Percentiles rank a stretch among this genome's conserved stretches.
Evolutionary conservation across 305 asterid genomes (phyloP).

Genomic region (Nicotiana rustica): DNA sequence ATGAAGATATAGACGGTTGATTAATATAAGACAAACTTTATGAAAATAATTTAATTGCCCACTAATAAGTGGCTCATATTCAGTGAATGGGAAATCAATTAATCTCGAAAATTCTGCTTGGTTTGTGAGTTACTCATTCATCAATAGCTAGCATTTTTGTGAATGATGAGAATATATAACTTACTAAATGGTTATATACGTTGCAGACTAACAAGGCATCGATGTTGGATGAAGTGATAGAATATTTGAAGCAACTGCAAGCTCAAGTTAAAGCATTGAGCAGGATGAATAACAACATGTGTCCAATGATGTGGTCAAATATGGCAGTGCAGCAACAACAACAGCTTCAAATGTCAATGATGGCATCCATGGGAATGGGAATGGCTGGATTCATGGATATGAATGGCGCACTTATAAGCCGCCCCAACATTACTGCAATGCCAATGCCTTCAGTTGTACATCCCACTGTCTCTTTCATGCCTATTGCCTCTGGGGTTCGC

Average conservation of each 20-base stretch:
- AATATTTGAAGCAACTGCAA: conserved; percentile 32
- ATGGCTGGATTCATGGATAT: not conserved
- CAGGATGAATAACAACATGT: not conserved
- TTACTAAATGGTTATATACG: not conserved
- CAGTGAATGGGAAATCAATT: no score
- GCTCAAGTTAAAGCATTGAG: conserved; percentile 25
- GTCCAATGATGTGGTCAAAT: not conserved
- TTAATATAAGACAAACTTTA: no score
- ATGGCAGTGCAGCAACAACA: not conserved
- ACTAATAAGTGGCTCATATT: no score
- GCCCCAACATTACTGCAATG: not conserved
- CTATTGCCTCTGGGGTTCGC: not conserved
- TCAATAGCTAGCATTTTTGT: no score
- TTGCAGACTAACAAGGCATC: conserved; percentile 31
- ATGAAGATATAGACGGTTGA: no score
- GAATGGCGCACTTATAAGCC: not conserved
- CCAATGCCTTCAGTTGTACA: not conserved
- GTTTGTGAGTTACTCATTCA: no score
- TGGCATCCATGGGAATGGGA: not conserved
- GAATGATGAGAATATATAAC: no score
- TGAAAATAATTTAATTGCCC: no score
- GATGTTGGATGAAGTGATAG: conserved; percentile 36
- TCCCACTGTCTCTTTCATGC: not conserved
- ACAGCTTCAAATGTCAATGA: conserved; percentile 15
- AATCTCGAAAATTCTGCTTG: no score